Evolutionary conservation across 106 monocot species (phyloP), one percentile per base, ranked within the genome.

Genomic region (Phalaenopsis aphrodite): DNA sequence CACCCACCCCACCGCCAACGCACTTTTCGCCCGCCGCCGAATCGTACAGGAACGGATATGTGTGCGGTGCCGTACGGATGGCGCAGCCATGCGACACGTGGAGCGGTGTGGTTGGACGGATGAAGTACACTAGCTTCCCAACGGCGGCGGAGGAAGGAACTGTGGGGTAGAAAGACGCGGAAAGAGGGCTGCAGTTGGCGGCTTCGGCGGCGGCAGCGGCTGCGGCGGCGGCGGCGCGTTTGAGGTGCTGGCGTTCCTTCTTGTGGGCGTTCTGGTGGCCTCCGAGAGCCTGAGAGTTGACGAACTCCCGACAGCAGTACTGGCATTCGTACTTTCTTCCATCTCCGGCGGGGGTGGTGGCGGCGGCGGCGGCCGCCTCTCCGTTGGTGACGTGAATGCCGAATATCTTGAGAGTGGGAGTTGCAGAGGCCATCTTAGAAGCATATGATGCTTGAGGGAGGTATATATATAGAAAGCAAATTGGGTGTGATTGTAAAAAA

Each of bases 221-320:
- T 3, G 67, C 69, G 38, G 69, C 69, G 30, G 69, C 68, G 12
- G 23, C 36, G 36, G 68, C 38, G 12, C 38, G 69, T 15, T 38
- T 69, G 30, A 38, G 69, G 38, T 39, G 69, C 10, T 69, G 69
- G 1, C 87, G 87, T 76, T 91, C 91, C 71, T 84, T 86, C 86
- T 91, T 91, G 78, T 88, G 91, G 14, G 91, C 88, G 82, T 88
- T 91, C 84, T 91, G 91, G 78, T 91, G 91, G 5, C 91, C 91
- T 41, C 91, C 91, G 80, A 91, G 86, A 3, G 91, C 91, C 49
- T 91, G 91, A 18, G 91, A 91, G 11, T 84, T 88, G 79, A n/a
- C 65, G 82, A 91, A 91, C 55, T 84, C 79, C 11, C 86, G 76
- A 5, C 84, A 55, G 69, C 91, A 91, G 86, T 88, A 91, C 75